Conservation (phyloP, 305 asterid species). For the Solanum chacoense region DNA sequence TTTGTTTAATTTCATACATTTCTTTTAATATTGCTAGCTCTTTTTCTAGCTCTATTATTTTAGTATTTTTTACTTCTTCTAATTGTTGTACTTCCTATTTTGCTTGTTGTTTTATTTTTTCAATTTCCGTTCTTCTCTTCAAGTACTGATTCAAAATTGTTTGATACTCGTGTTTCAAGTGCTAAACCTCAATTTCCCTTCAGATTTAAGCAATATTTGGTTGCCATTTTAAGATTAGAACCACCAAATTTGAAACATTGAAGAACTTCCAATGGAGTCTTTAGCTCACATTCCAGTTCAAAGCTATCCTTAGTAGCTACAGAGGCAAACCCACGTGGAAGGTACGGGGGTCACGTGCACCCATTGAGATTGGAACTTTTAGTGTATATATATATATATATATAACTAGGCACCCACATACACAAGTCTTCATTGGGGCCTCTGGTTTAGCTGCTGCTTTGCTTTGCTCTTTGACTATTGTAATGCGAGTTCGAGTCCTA, state of each 20-base stretch:
- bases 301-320: background rate
- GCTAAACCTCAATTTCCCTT: background rate
- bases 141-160: background rate
- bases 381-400: background rate
- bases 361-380: background rate
- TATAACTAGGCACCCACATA: background rate
- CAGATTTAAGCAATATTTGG: background rate
- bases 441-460: background rate
- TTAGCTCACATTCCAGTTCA: background rate
- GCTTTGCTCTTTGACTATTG: background rate
- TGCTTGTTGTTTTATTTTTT: too few species aligned
- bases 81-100: too few species aligned
- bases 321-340: background rate
- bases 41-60: too few species aligned
- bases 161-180: background rate
- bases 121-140: too few species aligned
- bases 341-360: background rate
- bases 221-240: background rate
- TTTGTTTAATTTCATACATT: too few species aligned
- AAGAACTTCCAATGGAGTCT: background rate
- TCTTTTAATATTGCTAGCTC: too few species aligned
- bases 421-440: background rate
- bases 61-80: too few species aligned
- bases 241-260: background rate
- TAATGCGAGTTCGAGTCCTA: background rate